Percentiles rank a stretch among this genome's conserved stretches.
Conservation (phyloP, 306 rosid species). For the Gastrolobium villosum region DNA sequence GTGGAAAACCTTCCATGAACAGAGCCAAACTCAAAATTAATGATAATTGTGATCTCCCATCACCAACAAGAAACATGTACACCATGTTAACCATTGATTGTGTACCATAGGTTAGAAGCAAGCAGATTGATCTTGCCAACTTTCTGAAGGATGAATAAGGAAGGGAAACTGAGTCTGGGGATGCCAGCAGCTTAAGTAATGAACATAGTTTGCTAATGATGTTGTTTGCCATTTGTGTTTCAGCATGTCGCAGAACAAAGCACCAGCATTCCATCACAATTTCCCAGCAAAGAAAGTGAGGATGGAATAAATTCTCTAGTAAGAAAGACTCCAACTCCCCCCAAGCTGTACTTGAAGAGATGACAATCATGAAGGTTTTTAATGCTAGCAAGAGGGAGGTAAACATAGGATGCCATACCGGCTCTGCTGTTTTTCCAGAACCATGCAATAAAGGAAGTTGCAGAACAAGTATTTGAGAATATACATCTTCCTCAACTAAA, state of each 20-base stretch:
- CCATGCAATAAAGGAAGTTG: constrained; percentile 68
- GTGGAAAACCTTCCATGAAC: constrained; percentile 82
- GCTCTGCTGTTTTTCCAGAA: constrained; percentile 62
- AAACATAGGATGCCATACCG: constrained; percentile 76
- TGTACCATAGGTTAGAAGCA: constrained; percentile 69
- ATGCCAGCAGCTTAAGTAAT: constrained; percentile 72
- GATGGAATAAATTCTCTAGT: constrained; percentile 86
- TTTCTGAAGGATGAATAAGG: constrained; percentile 73
- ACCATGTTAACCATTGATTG: constrained; percentile 66
- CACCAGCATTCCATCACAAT: constrained; percentile 95
- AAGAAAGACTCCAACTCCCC: constrained; percentile 73
- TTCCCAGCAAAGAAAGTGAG: constrained; percentile 92
- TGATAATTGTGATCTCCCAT: constrained; percentile 63
- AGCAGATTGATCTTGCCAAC: constrained; percentile 78
- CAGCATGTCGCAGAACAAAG: constrained; percentile 79
- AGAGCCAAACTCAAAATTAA: constrained; percentile 66
- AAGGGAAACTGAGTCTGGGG: constrained; percentile 67
- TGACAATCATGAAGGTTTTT: constrained; percentile 76
- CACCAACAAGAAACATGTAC: constrained; percentile 62
- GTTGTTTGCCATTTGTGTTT: constrained; percentile 60
- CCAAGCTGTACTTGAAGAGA: constrained; percentile 80
- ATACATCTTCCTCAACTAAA: constrained; percentile 75
- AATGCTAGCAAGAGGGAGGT: constrained; percentile 72
- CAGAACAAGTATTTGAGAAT: constrained; percentile 71
- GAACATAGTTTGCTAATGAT: constrained; percentile 66